A percentile compares a stretch with the other conserved stretches of the same genome.
phyloP scores from a whole-genome alignment of 2,329 filamentous ascomycete species.

The Arthrobotrys iridis region DNA sequence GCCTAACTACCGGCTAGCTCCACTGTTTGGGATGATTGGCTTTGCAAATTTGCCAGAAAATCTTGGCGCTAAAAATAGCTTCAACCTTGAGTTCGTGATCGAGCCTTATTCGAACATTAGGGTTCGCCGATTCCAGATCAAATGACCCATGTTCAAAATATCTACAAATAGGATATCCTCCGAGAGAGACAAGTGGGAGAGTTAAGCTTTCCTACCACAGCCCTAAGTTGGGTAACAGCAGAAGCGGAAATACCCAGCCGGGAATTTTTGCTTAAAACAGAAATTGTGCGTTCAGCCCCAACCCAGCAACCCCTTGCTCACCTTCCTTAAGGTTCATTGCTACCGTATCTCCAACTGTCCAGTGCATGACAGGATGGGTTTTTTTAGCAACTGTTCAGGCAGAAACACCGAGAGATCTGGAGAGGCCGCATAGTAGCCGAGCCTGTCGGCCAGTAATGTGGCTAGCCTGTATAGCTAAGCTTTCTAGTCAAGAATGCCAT shows the following conservation, averaged over 20 bases:
- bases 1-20: no score
- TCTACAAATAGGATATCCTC: not conserved
- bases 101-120: no score
- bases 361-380: not conserved
- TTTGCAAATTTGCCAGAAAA: no score
- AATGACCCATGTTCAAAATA: not conserved
- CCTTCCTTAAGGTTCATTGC: not conserved
- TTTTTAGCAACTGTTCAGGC: not conserved
- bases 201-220: not conserved
- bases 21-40: no score
- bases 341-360: not conserved
- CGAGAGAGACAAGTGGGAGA: not conserved
- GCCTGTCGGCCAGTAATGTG: not conserved
- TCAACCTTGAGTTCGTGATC: no score
- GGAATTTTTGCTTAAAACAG: constrained; percentile 2
- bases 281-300: constrained; percentile 3
- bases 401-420: not conserved
- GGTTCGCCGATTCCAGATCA: no score
- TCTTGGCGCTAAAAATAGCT: no score
- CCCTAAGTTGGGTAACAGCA: no score
- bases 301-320: not conserved
- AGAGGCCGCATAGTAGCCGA: not conserved
- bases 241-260: no score
- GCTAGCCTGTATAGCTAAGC: not conserved
- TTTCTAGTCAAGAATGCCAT: constrained; percentile 4